Conservation (phyloP, 148 eudicot species). For the Vaccinium macrocarpon region DNA sequence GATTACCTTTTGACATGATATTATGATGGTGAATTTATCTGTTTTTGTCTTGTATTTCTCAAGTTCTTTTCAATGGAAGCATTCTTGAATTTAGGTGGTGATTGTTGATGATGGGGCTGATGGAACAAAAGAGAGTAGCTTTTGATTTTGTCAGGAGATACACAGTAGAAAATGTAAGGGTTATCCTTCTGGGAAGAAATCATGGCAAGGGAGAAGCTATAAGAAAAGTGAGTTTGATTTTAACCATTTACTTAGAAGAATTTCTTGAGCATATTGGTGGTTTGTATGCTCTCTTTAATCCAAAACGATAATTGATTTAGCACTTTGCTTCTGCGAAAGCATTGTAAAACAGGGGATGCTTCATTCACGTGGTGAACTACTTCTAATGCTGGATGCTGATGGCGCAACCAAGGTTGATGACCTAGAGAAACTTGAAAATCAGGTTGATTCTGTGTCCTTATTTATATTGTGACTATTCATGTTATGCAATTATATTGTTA, state of each 20-base stretch:
- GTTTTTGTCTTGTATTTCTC: background rate
- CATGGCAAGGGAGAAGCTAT: conserved; percentile 99
- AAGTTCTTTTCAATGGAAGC: conserved; percentile 3
- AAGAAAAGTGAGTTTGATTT: conserved; percentile 81
- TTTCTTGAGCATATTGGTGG: background rate
- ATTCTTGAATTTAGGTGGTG: conserved; percentile 54
- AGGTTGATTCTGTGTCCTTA: conserved; percentile 44
- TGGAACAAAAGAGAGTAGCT: conserved; percentile 83
- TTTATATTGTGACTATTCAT: conserved; percentile 2
- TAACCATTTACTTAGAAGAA: conserved; percentile 12
- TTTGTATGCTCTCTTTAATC: conserved; percentile 4
- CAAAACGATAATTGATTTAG: conserved; percentile 44
- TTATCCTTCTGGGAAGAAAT: conserved; percentile 83
- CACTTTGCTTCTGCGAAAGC: conserved; percentile 71
- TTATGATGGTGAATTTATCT: background rate
- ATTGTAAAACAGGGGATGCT: conserved; percentile 97
- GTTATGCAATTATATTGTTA: background rate
- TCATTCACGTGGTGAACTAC: conserved; percentile 94
- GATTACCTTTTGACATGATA: background rate
- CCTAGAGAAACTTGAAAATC: conserved; percentile 88
- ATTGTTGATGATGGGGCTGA: conserved; percentile 93
- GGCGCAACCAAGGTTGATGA: conserved; percentile 95
- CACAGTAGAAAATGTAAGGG: conserved; percentile 75
- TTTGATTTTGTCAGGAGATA: conserved; percentile 75
- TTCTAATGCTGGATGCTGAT: conserved; percentile 98